Conservation (phyloP, 225 moss, liverwort and hornwort genomes). For the Anthoceros angustus region DNA sequence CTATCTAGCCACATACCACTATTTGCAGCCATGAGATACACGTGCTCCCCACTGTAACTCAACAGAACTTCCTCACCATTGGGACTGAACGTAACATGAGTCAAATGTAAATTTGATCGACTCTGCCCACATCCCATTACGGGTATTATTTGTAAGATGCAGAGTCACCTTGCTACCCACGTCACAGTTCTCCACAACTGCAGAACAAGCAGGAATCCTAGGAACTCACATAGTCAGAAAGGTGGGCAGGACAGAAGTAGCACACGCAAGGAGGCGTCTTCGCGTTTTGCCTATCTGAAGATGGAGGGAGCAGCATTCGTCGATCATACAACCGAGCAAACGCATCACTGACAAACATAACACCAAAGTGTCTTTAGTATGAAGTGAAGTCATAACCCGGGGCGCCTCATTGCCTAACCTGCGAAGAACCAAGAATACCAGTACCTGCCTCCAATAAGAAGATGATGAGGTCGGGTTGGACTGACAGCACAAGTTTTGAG, state of each 20-base stretch:
- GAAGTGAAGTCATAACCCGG: neutral
- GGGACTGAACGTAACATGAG: constrained; percentile 92
- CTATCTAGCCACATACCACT: constrained; percentile 29
- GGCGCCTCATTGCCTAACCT: neutral
- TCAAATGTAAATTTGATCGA: constrained; percentile 81
- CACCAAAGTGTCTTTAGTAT: neutral
- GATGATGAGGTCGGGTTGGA: constrained; percentile 88
- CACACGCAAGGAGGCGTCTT: constrained; percentile 75
- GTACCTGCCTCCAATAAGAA: constrained; percentile 98
- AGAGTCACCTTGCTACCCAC: constrained; percentile 1
- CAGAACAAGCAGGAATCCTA: too few species aligned
- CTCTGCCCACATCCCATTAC: constrained; percentile 29
- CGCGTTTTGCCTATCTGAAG: constrained; percentile 56
- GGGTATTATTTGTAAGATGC: neutral
- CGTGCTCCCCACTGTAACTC: constrained; percentile 98
- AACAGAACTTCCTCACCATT: constrained; percentile 88
- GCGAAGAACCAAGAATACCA: neutral
- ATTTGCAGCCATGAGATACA: constrained; percentile 76
- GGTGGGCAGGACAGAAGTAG: constrained; percentile 96
- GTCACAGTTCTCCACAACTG: too few species aligned
- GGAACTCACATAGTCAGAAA: constrained; percentile 68
- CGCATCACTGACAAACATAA: constrained; percentile 60
- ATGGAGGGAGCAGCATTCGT: constrained; percentile 84
- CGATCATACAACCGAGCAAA: constrained; percentile 98
- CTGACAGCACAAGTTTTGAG: constrained; percentile 90